phyloP scores from a whole-genome alignment of 371 early-diverging fungal genomes.

The Mortierella sp. region DNA sequence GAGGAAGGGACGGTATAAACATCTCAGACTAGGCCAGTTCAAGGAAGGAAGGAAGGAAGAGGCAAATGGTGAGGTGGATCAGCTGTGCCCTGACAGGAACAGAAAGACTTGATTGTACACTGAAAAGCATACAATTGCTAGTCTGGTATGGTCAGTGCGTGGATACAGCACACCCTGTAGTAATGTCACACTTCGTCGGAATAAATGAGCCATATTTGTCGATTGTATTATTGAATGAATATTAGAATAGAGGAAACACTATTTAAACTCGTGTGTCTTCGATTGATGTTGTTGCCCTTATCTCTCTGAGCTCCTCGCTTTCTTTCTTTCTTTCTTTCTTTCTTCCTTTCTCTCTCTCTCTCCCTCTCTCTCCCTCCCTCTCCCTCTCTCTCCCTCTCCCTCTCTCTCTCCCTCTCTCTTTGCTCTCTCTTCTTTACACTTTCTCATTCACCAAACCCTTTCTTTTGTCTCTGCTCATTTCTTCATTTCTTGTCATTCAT shows the following conservation, averaged over 20 bases:
- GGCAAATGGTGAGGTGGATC: no score
- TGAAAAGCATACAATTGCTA: no score
- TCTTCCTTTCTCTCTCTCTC: slow-evolving; percentile 11
- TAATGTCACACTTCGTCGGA: background rate
- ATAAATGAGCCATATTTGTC: no score
- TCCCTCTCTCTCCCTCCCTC: slow-evolving; percentile 8
- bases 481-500: background rate
- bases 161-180: background rate
- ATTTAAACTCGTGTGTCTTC: background rate
- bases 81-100: no score
- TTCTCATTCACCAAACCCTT: background rate
- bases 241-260: no score
- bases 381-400: slow-evolving; percentile 5
- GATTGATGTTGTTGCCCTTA: no score
- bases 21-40: no score
- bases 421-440: background rate
- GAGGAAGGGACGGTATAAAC: no score
- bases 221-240: no score
- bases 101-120: no score
- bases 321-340: slow-evolving; percentile 6
- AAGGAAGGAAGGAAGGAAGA: no score
- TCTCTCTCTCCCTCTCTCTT: background rate
- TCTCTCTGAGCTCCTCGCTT: no score
- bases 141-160: background rate
- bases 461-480: background rate